Conservation (phyloP, 768 basidiomycete genomes). For the Amanita rubescens region DNA sequence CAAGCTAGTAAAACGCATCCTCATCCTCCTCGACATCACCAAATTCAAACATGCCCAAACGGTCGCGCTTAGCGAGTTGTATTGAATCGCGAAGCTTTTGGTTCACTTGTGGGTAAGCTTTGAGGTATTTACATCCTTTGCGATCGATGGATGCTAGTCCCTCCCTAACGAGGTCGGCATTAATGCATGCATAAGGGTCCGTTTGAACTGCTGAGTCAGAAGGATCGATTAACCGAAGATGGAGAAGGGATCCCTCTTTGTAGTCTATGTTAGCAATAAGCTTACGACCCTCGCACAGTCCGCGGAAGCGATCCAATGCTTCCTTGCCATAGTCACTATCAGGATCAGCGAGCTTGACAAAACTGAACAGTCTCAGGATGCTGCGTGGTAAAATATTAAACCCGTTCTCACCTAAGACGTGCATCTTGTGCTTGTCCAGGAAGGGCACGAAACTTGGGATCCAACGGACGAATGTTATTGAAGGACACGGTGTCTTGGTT, state of each 20-base stretch:
- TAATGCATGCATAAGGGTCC: slow-evolving; percentile 74
- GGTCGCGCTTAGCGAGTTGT: slow-evolving; percentile 60
- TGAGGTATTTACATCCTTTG: slow-evolving; percentile 66
- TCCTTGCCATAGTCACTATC: slow-evolving; percentile 86
- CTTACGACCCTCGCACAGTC: slow-evolving; percentile 86
- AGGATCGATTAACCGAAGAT: slow-evolving; percentile 92
- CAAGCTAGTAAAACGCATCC: neutral
- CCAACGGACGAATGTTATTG: slow-evolving; percentile 80
- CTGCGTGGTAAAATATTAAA: neutral
- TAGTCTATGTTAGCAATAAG: slow-evolving; percentile 95
- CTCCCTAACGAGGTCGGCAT: slow-evolving; percentile 83
- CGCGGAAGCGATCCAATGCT: slow-evolving; percentile 79
- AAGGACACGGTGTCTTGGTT: slow-evolving; percentile 88
- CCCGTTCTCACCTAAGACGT: slow-evolving; percentile 58
- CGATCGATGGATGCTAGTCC: slow-evolving; percentile 79
- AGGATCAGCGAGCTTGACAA: slow-evolving; percentile 73
- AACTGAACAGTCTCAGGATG: slow-evolving; percentile 38
- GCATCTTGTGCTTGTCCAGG: slow-evolving; percentile 95
- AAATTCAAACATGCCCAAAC: slow-evolving; percentile 83
- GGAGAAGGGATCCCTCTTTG: slow-evolving; percentile 68
- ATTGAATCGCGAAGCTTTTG: slow-evolving; percentile 59
- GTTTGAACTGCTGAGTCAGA: slow-evolving; percentile 56
- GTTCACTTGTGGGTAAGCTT: slow-evolving; percentile 59
- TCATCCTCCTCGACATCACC: slow-evolving; percentile 90
- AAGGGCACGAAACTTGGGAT: slow-evolving; percentile 81